phyloP scores from a whole-genome alignment of 345 rosid species.

The Euphorbia lathyris region DNA sequence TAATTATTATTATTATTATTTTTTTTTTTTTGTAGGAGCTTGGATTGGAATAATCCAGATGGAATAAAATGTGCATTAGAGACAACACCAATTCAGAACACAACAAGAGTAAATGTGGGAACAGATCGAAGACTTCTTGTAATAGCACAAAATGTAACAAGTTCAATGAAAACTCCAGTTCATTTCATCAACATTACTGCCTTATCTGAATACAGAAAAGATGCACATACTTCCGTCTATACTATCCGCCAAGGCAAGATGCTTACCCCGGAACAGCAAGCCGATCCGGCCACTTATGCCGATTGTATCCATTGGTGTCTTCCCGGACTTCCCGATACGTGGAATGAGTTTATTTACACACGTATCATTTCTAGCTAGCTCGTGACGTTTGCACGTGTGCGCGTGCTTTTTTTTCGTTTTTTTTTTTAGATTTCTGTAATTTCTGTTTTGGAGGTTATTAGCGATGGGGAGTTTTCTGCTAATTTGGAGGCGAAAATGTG shows the following conservation, averaged over 20 bases:
- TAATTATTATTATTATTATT: too few relatives aligned
- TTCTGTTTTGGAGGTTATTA: neutral
- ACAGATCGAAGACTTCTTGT: constrained; percentile 62
- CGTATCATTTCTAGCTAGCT: constrained; percentile 61
- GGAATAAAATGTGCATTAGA: constrained; percentile 73
- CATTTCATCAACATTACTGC: constrained; percentile 66
- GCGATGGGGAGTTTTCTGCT: neutral
- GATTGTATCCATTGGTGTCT: constrained; percentile 99
- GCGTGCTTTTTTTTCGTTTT: neutral
- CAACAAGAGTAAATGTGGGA: constrained; percentile 56
- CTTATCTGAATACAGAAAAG: constrained; percentile 80
- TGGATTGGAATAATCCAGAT: constrained; percentile 54
- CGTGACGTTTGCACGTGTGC: constrained; percentile 35
- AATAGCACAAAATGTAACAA: constrained; percentile 49
- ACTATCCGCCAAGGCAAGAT: constrained; percentile 83
- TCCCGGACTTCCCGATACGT: constrained; percentile 88
- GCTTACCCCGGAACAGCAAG: constrained; percentile 68
- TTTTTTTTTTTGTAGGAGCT: constrained; percentile 39
- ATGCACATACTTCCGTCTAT: constrained; percentile 82
- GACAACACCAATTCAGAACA: constrained; percentile 58
- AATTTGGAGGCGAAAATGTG: constrained; percentile 4
- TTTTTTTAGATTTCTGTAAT: neutral
- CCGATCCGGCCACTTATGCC: constrained; percentile 74
- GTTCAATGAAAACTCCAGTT: constrained; percentile 49
- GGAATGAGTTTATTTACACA: constrained; percentile 85